These are phyloP conservation scores for Lactifluus rugatus DNA, from an alignment of 768 basidiomycete genomes.

Conservation along the genomic window DNA sequence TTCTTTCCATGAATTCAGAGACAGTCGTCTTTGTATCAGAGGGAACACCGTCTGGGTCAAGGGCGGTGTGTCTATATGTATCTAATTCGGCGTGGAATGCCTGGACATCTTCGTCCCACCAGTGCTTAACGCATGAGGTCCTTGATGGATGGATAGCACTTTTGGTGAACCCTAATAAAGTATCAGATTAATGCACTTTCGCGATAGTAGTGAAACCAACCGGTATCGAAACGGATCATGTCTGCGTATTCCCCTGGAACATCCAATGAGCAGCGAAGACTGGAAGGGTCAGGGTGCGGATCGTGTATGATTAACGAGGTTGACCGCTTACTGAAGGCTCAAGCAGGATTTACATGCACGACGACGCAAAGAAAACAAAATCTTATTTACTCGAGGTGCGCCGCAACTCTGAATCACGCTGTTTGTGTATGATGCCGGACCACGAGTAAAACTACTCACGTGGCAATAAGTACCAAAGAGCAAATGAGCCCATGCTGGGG, in stretches of 20 bases:
- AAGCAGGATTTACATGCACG: slow-evolving; percentile 14
- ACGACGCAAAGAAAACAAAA: slow-evolving; percentile 13
- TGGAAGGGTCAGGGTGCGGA: not conserved
- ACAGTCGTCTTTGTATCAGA: not conserved
- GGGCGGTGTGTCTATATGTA: not conserved
- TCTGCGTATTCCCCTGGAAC: not conserved
- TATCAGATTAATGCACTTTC: not conserved
- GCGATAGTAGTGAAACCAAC: not conserved
- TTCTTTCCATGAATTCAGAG: not conserved
- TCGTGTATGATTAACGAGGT: not conserved
- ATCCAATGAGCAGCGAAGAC: not conserved
- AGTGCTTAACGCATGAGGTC: not conserved
- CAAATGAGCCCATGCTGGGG: slow-evolving; percentile 8
- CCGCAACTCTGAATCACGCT: slow-evolving; percentile 4
- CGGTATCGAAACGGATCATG: not conserved
- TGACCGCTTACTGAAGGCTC: not conserved
- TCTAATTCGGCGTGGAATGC: not conserved
- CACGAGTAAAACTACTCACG: not conserved
- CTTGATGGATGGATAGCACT: not conserved
- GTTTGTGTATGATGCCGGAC: not conserved
- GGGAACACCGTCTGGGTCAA: not conserved
- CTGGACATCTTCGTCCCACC: slow-evolving; percentile 6
- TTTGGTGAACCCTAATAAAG: not conserved
- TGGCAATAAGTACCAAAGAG: slow-evolving; percentile 15
- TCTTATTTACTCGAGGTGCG: slow-evolving; percentile 9